Percentiles rank a stretch among this genome's conserved stretches.
Evolutionary conservation across 148 eudicot genomes (phyloP).

Genomic region (Vaccinium corymbosum): DNA sequence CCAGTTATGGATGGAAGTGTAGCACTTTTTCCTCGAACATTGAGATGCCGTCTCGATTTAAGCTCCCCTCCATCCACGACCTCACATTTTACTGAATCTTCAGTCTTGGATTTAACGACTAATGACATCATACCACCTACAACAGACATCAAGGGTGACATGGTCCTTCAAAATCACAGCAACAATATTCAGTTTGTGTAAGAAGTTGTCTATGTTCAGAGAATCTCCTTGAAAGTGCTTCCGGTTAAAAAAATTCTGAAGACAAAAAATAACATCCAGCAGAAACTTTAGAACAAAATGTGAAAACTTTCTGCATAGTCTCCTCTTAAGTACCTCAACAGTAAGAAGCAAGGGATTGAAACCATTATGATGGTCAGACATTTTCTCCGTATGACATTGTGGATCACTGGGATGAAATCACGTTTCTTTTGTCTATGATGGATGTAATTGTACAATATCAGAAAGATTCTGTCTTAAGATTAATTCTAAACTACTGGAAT

Average conservation of each 20-base stretch:
- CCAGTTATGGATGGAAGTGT: slow-evolving; percentile 97
- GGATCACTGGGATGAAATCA: background rate
- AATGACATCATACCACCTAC: slow-evolving; percentile 99
- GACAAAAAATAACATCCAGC: background rate
- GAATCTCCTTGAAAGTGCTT: slow-evolving; percentile 5
- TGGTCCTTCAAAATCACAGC: background rate
- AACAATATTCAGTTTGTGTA: background rate
- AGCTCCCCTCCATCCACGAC: slow-evolving; percentile 99
- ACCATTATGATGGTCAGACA: background rate
- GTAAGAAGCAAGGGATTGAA: background rate
- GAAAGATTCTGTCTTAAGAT: background rate
- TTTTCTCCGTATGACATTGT: background rate
- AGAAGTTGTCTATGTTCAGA: background rate
- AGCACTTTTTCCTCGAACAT: slow-evolving; percentile 98
- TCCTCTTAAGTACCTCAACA: background rate
- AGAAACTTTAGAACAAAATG: background rate
- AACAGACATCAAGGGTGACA: slow-evolving; percentile 16
- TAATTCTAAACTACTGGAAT: slow-evolving; percentile 1
- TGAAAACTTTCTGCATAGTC: background rate
- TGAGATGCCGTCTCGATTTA: slow-evolving; percentile 91
- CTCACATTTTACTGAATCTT: slow-evolving; percentile 89
- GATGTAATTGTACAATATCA: background rate
- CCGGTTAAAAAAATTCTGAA: background rate
- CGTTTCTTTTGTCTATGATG: background rate
- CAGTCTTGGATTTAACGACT: slow-evolving; percentile 77